phyloP scores from a whole-genome alignment of 495 filamentous ascomycete genomes.

The Pyrenula massariospora region DNA sequence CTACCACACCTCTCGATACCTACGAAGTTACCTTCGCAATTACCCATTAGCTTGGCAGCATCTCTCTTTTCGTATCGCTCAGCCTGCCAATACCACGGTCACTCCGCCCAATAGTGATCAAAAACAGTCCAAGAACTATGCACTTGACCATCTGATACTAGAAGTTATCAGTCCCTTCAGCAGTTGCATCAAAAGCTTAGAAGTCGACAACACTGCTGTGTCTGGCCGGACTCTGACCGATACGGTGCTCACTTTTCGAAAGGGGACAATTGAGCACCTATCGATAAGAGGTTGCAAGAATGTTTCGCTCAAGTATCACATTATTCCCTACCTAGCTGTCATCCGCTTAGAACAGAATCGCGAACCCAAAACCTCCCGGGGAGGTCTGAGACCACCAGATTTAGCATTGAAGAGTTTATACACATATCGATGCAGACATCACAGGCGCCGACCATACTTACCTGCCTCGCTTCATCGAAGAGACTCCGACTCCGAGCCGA shows the following conservation, averaged over 20 bases:
- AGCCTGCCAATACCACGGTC: slow-evolving; percentile 19
- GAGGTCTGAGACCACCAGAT: slow-evolving; percentile 18
- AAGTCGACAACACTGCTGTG: slow-evolving; percentile 51
- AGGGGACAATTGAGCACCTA: slow-evolving; percentile 42
- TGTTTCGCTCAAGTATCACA: slow-evolving; percentile 54
- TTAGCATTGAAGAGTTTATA: slow-evolving; percentile 50
- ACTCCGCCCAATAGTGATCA: slow-evolving; percentile 25
- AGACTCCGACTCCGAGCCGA: slow-evolving; percentile 51
- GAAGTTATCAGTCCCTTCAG: slow-evolving; percentile 43
- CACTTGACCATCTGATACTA: slow-evolving; percentile 45
- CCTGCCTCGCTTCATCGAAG: slow-evolving; percentile 40
- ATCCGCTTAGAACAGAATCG: slow-evolving; percentile 33
- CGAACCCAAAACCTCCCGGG: slow-evolving; percentile 24
- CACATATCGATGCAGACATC: slow-evolving; percentile 49
- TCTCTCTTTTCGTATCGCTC: slow-evolving; percentile 44
- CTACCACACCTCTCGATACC: slow-evolving; percentile 42
- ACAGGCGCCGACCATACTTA: slow-evolving; percentile 46
- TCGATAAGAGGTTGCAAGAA: slow-evolving; percentile 55
- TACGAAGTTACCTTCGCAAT: slow-evolving; percentile 39
- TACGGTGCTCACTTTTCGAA: slow-evolving; percentile 38
- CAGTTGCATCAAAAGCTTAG: slow-evolving; percentile 40
- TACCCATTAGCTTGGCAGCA: slow-evolving; percentile 52
- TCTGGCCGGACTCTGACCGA: slow-evolving; percentile 42
- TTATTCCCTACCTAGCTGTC: slow-evolving; percentile 45
- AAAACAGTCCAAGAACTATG: slow-evolving; percentile 39